Conservation (phyloP, 257 asterid genomes). For the Anisodus acutangulus region DNA sequence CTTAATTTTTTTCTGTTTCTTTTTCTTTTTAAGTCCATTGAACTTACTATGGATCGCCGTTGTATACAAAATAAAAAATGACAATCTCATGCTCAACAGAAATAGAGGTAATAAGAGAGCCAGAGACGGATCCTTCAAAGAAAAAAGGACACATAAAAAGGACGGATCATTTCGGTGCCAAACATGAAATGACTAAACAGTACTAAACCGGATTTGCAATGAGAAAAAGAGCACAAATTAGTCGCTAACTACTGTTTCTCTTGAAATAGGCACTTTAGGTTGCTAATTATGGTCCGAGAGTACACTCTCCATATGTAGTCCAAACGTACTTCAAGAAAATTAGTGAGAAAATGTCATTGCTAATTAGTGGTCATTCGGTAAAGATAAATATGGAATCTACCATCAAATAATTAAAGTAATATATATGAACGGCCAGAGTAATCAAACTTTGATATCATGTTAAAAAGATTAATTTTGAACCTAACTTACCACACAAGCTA, state of each 20-base stretch:
- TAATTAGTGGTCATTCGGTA: no score
- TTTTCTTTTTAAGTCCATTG: neutral
- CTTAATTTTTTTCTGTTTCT: neutral
- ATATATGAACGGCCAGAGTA: no score
- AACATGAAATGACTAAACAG: constrained; percentile 28
- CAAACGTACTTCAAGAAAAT: neutral
- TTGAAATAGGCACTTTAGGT: neutral
- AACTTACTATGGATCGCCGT: neutral
- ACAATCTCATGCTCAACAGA: constrained; percentile 2
- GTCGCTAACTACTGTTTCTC: neutral
- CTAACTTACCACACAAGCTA: no score
- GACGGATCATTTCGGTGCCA: constrained; percentile 28
- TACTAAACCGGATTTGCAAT: neutral
- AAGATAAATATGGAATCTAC: no score
- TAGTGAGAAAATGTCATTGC: neutral
- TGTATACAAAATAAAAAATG: neutral
- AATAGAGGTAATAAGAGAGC: no score
- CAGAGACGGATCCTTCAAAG: neutral
- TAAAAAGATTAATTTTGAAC: no score
- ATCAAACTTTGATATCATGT: no score
- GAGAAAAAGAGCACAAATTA: neutral
- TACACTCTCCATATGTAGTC: neutral
- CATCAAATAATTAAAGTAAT: no score
- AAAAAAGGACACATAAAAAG: neutral
- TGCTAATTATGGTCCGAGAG: neutral